Conservation (phyloP, 441 rosid genomes). For the Breynia disticha region DNA sequence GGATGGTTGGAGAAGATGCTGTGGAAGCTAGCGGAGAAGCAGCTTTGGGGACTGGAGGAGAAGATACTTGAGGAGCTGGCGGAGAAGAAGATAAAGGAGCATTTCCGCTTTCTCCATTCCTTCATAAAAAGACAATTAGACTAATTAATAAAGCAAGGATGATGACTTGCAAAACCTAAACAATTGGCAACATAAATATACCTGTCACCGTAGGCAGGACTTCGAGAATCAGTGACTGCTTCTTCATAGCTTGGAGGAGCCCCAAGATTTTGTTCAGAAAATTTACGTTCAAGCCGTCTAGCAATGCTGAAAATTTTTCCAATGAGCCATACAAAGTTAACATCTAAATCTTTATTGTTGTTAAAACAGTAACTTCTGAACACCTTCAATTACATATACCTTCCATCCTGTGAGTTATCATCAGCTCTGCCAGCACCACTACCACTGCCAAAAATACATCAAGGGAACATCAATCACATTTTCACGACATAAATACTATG, state of each 20-base stretch:
- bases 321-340: constrained; percentile 3
- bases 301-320: constrained; percentile 12
- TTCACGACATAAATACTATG: not conserved
- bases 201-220: constrained; percentile 78
- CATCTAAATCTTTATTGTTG: no score
- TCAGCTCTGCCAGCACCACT: constrained; percentile 61
- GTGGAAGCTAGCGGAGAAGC: no score
- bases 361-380: constrained; percentile 3
- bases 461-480: not conserved
- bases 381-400: constrained; percentile 32
- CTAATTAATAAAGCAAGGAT: constrained; percentile 11
- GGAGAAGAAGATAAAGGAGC: constrained; percentile 43
- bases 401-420: constrained; percentile 61
- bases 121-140: constrained; percentile 19
- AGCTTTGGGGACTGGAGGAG: constrained; percentile 29
- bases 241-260: constrained; percentile 94
- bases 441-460: constrained; percentile 37
- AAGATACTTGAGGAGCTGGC: constrained; percentile 25
- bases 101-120: constrained; percentile 59
- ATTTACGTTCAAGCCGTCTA: constrained; percentile 71
- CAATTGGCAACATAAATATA: constrained; percentile 20
- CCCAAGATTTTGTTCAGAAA: constrained; percentile 75
- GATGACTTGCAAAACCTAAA: constrained; percentile 14
- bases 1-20: no score
- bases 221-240: constrained; percentile 59